Percentiles rank a stretch among this genome's conserved stretches.
These are phyloP conservation scores for Penicillium sp. DNA, from an alignment of 2,329 filamentous ascomycete genomes.

Conservation along the genomic window DNA sequence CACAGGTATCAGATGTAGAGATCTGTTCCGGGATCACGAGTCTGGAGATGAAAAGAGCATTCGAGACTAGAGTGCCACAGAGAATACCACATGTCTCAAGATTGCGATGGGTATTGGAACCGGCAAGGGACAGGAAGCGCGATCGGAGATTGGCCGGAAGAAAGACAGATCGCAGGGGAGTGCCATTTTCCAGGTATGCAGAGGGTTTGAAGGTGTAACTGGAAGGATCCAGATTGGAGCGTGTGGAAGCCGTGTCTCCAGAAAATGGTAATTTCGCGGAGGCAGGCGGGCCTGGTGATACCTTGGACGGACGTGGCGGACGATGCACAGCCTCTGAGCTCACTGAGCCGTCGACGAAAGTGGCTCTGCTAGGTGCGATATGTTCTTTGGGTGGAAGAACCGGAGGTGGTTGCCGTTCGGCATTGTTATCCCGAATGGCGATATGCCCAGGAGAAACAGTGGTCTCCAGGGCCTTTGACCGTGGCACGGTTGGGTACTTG, in stretches of 20 bases:
- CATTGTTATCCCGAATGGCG: conserved; percentile 14
- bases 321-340: conserved; percentile 18
- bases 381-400: conserved; percentile 40
- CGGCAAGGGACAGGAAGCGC: conserved; percentile 69
- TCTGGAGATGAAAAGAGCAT: conserved; percentile 84
- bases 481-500: conserved; percentile 44
- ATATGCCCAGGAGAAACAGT: conserved; percentile 18
- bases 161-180: conserved; percentile 80
- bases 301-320: conserved; percentile 24
- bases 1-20: conserved; percentile 87
- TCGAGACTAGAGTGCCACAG: conserved; percentile 84
- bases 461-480: conserved; percentile 29
- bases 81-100: conserved; percentile 95
- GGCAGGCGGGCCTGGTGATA: conserved; percentile 22
- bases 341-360: conserved; percentile 16
- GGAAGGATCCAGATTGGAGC: conserved; percentile 36
- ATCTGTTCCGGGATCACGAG: conserved; percentile 88
- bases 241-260: conserved; percentile 11
- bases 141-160: conserved; percentile 70
- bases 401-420: conserved; percentile 28
- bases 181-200: conserved; percentile 84
- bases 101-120: conserved; percentile 71
- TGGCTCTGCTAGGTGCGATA: conserved; percentile 11
- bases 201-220: conserved; percentile 77
- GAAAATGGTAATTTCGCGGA: conserved; percentile 25